Base-by-base conservation (phyloP, 208 protist genomes). In the Trypanosoma melophagium region DNA sequence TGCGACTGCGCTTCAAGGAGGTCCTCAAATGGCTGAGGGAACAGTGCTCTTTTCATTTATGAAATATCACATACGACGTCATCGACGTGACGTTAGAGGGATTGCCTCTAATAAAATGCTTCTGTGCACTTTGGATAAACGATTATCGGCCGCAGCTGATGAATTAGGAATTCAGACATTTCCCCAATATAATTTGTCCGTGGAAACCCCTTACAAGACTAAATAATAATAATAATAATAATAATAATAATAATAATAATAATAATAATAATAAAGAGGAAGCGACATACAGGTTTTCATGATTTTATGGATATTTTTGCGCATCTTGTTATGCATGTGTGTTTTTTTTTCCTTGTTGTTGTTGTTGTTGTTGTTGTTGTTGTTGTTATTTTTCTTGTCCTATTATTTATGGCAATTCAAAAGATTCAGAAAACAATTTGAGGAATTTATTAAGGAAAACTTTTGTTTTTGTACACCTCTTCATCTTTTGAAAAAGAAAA, bases 41-140 rank as follows among this genome's bases (percentile, higher is more conserved):
- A 83, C 80, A n/a, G 66, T 78, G 49, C 79, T 96, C 17, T 93
- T 96, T 59, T 74, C 84, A 3, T 83, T 93, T 24, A 28, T 93
- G 17, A 96, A 93, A 72, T 93, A 96, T 56, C 90, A 95, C 62
- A 81, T 92, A 8, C 80, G 90, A 31, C 77, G 86, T 10, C 84
- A 90, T 73, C 69, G 79, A 31, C 83, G 90, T 53, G 81, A 76
- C 3, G 90, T 93, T 42, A 89, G 87, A 42, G 90, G 90, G 4
- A 60, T 69, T 7, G 77, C 72, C 5, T 69, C 66, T 0, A 65
- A 86, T 17, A 77, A 76, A 31, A 53, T 95, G 25, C 19, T 93
- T 17, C 71, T 95, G 17, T 93, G 86, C 64, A 93, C 90, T 16
- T 51, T 95, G 49, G 90, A 95, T 60, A 83, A 81, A 52, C 74